Evolutionary conservation across 352 stramenopile genomes (phyloP).

Genomic region (Globisporangium iwayamae): DNA sequence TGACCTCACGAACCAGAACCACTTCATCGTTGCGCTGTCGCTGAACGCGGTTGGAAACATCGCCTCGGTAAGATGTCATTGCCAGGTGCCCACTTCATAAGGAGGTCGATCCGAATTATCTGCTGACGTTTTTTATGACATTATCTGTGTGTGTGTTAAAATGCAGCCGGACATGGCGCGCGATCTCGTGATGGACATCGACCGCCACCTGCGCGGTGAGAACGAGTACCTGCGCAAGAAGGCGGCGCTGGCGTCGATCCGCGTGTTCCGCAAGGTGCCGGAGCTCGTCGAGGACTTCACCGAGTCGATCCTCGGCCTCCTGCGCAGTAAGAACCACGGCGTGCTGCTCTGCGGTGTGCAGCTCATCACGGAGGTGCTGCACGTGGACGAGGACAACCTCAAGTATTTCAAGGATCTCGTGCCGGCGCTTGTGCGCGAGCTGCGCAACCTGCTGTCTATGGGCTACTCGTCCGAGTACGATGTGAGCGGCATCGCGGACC

Average conservation of each 20-base stretch:
- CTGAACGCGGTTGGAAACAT: slow-evolving; percentile 98
- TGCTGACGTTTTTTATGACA: neutral
- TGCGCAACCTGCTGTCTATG: slow-evolving; percentile 97
- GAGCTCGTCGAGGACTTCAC: slow-evolving; percentile 99
- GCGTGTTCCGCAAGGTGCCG: slow-evolving; percentile 93
- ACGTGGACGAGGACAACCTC: slow-evolving; percentile 71
- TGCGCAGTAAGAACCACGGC: slow-evolving; percentile 96
- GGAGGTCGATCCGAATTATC: neutral
- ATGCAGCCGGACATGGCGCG: slow-evolving; percentile 94
- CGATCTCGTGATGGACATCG: slow-evolving; percentile 98
- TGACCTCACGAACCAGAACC: slow-evolving; percentile 92
- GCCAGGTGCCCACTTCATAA: too few species aligned
- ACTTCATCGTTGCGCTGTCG: slow-evolving; percentile 95
- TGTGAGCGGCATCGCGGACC: slow-evolving; percentile 97
- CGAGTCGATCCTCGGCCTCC: slow-evolving; percentile 92
- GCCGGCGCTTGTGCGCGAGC: slow-evolving; percentile 69
- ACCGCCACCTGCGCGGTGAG: slow-evolving; percentile 90
- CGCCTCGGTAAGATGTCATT: slow-evolving; percentile 72
- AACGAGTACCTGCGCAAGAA: slow-evolving; percentile 99
- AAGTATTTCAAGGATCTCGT: slow-evolving; percentile 75
- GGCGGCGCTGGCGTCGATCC: slow-evolving; percentile 92
- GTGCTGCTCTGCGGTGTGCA: slow-evolving; percentile 97
- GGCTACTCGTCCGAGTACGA: slow-evolving; percentile 99
- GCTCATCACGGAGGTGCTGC: slow-evolving; percentile 94
- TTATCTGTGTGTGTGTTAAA: slow-evolving; percentile 4